Evolutionary conservation across 257 asterid genomes (phyloP).

Genomic region (Solanum pimpinellifolium): DNA sequence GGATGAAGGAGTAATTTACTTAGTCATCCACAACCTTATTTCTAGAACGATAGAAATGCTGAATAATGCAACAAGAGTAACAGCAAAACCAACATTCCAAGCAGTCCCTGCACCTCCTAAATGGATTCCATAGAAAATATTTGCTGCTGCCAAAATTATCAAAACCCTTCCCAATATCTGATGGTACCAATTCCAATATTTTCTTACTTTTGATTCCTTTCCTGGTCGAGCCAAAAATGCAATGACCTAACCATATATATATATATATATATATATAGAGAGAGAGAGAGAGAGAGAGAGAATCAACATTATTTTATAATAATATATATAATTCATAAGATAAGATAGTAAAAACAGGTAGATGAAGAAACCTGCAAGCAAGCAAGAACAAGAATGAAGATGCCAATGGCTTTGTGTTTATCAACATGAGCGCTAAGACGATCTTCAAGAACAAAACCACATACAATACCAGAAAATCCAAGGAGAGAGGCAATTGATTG

Average conservation of each 20-base stretch:
- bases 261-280: background rate
- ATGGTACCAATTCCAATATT: slow-evolving; percentile 96
- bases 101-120: slow-evolving; percentile 41
- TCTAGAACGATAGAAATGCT: slow-evolving; percentile 31
- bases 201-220: slow-evolving; percentile 52
- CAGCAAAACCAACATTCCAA: slow-evolving; percentile 78
- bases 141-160: slow-evolving; percentile 46
- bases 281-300: no score
- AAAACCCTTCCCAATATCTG: slow-evolving; percentile 41
- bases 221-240: slow-evolving; percentile 70
- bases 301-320: no score
- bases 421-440: slow-evolving; percentile 32
- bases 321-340: background rate
- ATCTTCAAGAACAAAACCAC: slow-evolving; percentile 55
- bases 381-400: slow-evolving; percentile 50
- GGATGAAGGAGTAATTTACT: background rate
- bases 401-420: slow-evolving; percentile 66
- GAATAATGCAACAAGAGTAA: slow-evolving; percentile 34
- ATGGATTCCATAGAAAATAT: slow-evolving; percentile 77
- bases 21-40: slow-evolving; percentile 33
- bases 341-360: background rate
- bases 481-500: slow-evolving; percentile 52
- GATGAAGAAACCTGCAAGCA: slow-evolving; percentile 58
- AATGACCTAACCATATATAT: slow-evolving; percentile 28
- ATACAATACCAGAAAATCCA: slow-evolving; percentile 53